These are phyloP conservation scores for Umbilicus rupestris DNA, from an alignment of 164 flowering plant genomes.

Conservation along the genomic window DNA sequence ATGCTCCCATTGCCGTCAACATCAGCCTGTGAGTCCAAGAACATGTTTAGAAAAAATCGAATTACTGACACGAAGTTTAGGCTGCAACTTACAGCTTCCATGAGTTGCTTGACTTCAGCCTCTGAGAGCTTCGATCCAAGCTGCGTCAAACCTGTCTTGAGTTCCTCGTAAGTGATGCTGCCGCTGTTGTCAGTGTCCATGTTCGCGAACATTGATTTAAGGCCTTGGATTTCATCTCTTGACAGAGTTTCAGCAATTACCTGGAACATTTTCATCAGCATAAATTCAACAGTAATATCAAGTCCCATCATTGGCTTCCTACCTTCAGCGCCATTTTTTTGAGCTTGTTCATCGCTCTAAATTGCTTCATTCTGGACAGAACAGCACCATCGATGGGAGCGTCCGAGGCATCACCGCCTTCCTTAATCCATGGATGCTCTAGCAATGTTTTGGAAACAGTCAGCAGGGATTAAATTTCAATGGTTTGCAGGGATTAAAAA, in stretches of 20 bases:
- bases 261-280: constrained; percentile 19
- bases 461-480: neutral
- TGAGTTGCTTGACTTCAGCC: constrained; percentile 75
- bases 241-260: constrained; percentile 87
- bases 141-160: constrained; percentile 69
- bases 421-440: constrained; percentile 95
- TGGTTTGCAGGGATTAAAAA: neutral
- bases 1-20: constrained; percentile 89
- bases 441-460: neutral
- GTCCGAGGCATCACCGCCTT: constrained; percentile 88
- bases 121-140: constrained; percentile 88
- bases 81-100: constrained; percentile 74
- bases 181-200: constrained; percentile 95
- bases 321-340: constrained; percentile 92
- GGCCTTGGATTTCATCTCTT: constrained; percentile 84
- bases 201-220: constrained; percentile 79
- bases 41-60: too few relatives aligned
- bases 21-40: too few relatives aligned
- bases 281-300: neutral
- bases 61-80: neutral
- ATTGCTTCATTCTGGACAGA: constrained; percentile 87
- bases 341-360: constrained; percentile 92
- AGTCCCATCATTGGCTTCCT: neutral
- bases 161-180: constrained; percentile 85
- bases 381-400: constrained; percentile 88